Percentiles rank a stretch among this genome's conserved stretches.
Evolutionary conservation across 2,329 filamentous ascomycete genomes (phyloP).

Genomic region (Diaporthe nobilis): DNA sequence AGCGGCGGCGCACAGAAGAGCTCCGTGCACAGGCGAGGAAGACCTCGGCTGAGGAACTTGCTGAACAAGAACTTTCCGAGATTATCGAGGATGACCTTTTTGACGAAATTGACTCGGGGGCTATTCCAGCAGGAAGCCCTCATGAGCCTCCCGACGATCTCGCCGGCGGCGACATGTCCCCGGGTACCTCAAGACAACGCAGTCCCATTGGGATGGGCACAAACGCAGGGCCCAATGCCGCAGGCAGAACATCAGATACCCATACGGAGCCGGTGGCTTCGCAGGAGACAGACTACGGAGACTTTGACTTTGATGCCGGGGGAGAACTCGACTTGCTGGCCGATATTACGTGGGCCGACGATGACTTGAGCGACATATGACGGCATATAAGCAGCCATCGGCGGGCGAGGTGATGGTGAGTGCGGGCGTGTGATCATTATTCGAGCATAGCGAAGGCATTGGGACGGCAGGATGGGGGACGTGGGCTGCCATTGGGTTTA

Average conservation of each 20-base stretch:
- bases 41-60: neutral
- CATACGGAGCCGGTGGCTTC: conserved; percentile 41
- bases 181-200: neutral
- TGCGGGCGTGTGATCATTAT: neutral
- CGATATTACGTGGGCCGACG: conserved; percentile 23
- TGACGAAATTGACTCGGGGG: neutral
- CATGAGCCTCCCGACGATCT: neutral
- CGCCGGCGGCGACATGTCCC: neutral
- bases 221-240: neutral
- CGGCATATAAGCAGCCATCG: neutral
- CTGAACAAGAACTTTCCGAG: neutral
- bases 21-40: conserved; percentile 3
- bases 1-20: conserved; percentile 39
- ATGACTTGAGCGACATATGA: conserved; percentile 38
- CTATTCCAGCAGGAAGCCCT: neutral
- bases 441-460: neutral
- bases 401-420: neutral
- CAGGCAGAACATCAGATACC: neutral
- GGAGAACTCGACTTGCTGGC: conserved; percentile 33
- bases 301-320: conserved; percentile 39
- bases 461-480: neutral
- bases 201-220: neutral
- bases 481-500: neutral
- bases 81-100: conserved; percentile 6
- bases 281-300: conserved; percentile 51